Evolutionary conservation across 495 filamentous ascomycete genomes (phyloP).

Genomic region (Articulospora tetracladia): DNA sequence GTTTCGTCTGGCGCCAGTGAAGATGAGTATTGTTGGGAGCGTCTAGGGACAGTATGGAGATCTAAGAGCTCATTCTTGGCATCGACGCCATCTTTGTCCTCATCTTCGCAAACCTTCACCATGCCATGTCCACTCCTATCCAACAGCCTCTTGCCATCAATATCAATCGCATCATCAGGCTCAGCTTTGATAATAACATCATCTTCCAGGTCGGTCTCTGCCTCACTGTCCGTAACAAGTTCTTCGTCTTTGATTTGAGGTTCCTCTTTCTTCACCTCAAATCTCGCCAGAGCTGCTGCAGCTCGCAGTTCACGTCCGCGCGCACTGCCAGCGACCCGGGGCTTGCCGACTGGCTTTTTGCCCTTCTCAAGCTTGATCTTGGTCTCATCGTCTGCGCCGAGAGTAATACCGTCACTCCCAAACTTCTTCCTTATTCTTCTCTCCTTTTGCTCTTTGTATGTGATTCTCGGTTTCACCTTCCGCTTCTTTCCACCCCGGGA

Average conservation of each 20-base stretch:
- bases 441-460: conserved; percentile 61
- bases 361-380: conserved; percentile 65
- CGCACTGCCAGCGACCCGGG: conserved; percentile 64
- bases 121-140: conserved; percentile 57
- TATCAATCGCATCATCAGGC: conserved; percentile 42
- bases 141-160: conserved; percentile 54
- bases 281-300: conserved; percentile 70
- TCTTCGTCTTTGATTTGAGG: conserved; percentile 20
- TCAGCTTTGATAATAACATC: conserved; percentile 23
- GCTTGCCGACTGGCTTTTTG: conserved; percentile 46
- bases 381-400: conserved; percentile 62
- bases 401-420: conserved; percentile 57
- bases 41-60: conserved; percentile 10
- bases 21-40: neutral
- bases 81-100: conserved; percentile 37
- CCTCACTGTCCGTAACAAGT: conserved; percentile 22
- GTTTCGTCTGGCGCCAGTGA: neutral
- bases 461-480: conserved; percentile 42
- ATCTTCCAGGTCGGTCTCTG: conserved; percentile 18
- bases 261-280: conserved; percentile 51
- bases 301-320: conserved; percentile 72
- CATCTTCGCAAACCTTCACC: conserved; percentile 69
- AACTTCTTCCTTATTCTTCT: conserved; percentile 70
- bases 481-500: conserved; percentile 49
- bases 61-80: conserved; percentile 18